phyloP scores from a whole-genome alignment of 2,329 filamentous ascomycete genomes.

The Venturia effusa region DNA sequence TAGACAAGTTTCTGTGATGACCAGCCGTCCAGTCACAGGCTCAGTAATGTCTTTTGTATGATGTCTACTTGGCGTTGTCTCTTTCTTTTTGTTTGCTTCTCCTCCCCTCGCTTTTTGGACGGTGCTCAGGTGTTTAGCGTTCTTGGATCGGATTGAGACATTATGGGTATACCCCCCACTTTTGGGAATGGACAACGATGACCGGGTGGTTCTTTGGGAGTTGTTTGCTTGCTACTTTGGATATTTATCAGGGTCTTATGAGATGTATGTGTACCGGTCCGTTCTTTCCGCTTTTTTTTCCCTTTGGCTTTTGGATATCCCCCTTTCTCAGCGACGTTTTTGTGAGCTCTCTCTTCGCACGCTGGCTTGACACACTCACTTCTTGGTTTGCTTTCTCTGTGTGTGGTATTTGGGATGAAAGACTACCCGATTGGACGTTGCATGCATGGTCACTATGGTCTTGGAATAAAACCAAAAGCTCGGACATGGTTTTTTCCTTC shows the following conservation, averaged over 20 bases:
- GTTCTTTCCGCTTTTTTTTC: background rate
- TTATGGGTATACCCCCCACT: conserved; percentile 2
- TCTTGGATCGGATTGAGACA: background rate
- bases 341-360: background rate
- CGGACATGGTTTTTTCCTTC: no score
- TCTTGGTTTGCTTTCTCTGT: background rate
- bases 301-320: background rate
- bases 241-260: background rate
- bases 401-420: background rate
- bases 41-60: background rate
- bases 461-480: background rate
- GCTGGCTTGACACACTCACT: background rate
- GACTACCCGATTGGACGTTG: background rate
- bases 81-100: background rate
- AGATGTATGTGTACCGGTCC: background rate
- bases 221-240: background rate
- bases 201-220: background rate
- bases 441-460: no score
- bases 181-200: background rate
- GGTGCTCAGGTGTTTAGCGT: background rate
- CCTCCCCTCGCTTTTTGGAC: background rate
- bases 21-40: no score
- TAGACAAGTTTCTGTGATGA: background rate
- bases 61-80: background rate
- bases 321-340: background rate